Base-by-base conservation (phyloP, 1,284 basidiomycete species). In the Hortiboletus rubellus region DNA sequence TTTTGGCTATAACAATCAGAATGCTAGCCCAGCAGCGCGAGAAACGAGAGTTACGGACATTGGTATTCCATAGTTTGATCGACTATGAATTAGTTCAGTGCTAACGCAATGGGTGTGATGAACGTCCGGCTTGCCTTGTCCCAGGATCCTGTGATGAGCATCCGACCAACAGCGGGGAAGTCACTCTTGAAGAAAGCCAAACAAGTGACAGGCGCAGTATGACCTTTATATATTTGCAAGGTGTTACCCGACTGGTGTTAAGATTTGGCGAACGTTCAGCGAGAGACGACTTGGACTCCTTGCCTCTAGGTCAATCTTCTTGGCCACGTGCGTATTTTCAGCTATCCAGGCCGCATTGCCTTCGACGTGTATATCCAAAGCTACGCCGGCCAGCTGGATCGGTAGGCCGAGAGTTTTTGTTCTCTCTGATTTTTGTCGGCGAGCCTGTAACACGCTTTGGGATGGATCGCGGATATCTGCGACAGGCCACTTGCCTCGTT, bases 91-190 rank as follows among this genome's bases (percentile, higher is more conserved):
- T 1, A 2, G 38, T 44, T 57, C 18, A 59, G 59, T 48, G 41
- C 24, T 58, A 45, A 45, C 31, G 24, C 27, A 41, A 50, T 18
- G 30, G 22, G 31, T 17, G 47, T 24, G 49, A 22, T 46, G 34
- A 57, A 52, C 34, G 30, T 34, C 43, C n/a, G 31, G 64, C 69
- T 56, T 64, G 84, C 90, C 74, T 89, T 87, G 71, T 97, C 94
- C 94, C 94, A 97, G 43, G 94, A 94, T 22, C 91, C 92, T 43
- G 91, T 92, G 59, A 96, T 81, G 38, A 97, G 74, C 8, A 87
- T 72, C 59, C 67, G 72, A 54, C 78, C 76, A 24, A 73, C 74
- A 30, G 76, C 63, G 30, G 67, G 66, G n/a, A 55, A 54, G 5
- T 51, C 57, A 46, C 65, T 75, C 53, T 82, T 78, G 60, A 75